phyloP scores from a whole-genome alignment of 2,329 filamentous ascomycete species.

The Chaetomiaceae sp. region DNA sequence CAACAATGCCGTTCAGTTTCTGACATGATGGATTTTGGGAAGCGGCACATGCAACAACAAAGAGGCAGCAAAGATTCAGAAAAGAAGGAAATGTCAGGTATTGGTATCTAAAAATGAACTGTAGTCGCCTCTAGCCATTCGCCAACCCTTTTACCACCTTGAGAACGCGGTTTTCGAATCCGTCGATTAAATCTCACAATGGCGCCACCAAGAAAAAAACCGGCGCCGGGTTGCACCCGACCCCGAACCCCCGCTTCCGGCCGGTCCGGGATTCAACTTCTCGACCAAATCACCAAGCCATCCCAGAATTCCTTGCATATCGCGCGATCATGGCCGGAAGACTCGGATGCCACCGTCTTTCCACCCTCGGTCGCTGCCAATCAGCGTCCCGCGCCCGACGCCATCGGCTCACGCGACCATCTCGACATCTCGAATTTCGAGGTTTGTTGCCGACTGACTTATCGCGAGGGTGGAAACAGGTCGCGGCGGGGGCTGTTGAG shows the following conservation, averaged over 20 bases:
- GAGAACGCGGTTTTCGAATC: too few species aligned
- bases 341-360: neutral
- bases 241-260: neutral
- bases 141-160: neutral
- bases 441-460: neutral
- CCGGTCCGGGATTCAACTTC: neutral
- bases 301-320: neutral
- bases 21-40: too few species aligned
- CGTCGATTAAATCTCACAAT: neutral
- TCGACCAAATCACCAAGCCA: neutral
- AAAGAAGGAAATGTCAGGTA: neutral
- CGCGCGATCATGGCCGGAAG: neutral
- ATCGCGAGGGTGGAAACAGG: neutral
- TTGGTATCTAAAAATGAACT: constrained; percentile 9
- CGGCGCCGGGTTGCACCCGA: neutral
- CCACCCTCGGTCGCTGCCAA: neutral
- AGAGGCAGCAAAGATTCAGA: too few species aligned
- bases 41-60: too few species aligned
- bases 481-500: neutral
- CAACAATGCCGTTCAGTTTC: too few species aligned
- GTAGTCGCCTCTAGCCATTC: neutral
- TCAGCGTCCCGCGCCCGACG: neutral
- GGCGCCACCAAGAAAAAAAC: neutral
- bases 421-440: neutral
- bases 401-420: neutral